Conservation (phyloP, 1,284 basidiomycete genomes). For the Phylloporus sp. region DNA sequence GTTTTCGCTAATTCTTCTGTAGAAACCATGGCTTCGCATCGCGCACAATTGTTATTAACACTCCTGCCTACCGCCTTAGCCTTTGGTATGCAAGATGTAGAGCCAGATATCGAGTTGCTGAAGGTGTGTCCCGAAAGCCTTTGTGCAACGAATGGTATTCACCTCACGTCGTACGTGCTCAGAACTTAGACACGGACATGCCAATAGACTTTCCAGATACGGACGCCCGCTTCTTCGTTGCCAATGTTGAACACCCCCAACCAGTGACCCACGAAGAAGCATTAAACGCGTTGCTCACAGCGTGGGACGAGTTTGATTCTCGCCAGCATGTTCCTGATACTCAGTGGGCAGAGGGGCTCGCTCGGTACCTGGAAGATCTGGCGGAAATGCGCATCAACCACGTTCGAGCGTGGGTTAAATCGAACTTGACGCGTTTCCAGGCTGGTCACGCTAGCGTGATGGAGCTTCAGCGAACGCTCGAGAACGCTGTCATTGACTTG, state of each 20-base stretch:
- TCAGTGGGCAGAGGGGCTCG: conserved; percentile 52
- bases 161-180: background rate
- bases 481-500: conserved; percentile 52
- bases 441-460: conserved; percentile 54
- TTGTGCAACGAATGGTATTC: background rate
- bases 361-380: conserved; percentile 47
- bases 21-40: conserved; percentile 66
- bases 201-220: conserved; percentile 47
- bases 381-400: conserved; percentile 51
- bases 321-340: conserved; percentile 49
- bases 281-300: conserved; percentile 37
- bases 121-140: conserved; percentile 46
- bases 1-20: conserved; percentile 7
- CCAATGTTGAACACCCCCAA: conserved; percentile 28
- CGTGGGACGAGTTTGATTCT: conserved; percentile 42
- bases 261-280: conserved; percentile 35
- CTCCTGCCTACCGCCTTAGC: conserved; percentile 54
- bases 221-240: conserved; percentile 47
- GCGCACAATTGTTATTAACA: conserved; percentile 52
- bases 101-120: conserved; percentile 53
- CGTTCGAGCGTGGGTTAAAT: conserved; percentile 57
- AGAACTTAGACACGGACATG: conserved; percentile 60
- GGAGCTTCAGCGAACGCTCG: conserved; percentile 51
- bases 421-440: conserved; percentile 58
- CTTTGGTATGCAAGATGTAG: conserved; percentile 54